These are phyloP conservation scores for Komagataella ulmi DNA, from an alignment of 805 yeast species.

Conservation along the genomic window DNA sequence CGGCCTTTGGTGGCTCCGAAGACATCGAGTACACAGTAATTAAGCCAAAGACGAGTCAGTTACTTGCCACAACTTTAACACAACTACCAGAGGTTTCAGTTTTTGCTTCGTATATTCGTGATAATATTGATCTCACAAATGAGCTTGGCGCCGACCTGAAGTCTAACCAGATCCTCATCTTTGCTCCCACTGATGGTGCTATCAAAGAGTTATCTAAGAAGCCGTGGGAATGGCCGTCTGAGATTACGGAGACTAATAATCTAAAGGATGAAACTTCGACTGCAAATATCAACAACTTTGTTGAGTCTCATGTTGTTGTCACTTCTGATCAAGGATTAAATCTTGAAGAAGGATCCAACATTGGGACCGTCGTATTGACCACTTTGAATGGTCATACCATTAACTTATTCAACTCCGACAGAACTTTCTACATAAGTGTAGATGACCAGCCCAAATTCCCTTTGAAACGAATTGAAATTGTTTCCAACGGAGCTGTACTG, in stretches of 20 bases:
- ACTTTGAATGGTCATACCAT: constrained; percentile 22
- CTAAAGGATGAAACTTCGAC: constrained; percentile 33
- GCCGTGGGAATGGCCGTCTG: constrained; percentile 75
- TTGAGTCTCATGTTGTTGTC: constrained; percentile 47
- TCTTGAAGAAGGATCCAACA: constrained; percentile 4
- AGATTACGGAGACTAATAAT: constrained; percentile 24
- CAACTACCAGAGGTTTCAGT: constrained; percentile 34
- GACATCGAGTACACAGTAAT: constrained; percentile 3
- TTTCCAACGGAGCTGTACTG: constrained; percentile 32
- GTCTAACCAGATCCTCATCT: constrained; percentile 26
- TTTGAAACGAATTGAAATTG: constrained; percentile 20
- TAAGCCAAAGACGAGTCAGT: constrained; percentile 12
- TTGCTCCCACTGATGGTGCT: constrained; percentile 64
- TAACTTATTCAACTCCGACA: constrained; percentile 21
- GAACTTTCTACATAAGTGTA: constrained; percentile 18
- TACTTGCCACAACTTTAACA: constrained; percentile 24
- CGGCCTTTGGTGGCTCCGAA: background rate
- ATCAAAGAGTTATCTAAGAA: constrained; percentile 34
- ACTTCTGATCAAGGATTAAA: constrained; percentile 3
- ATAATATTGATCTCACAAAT: constrained; percentile 32
- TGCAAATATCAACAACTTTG: constrained; percentile 41
- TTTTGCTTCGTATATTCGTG: constrained; percentile 62
- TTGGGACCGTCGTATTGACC: constrained; percentile 16
- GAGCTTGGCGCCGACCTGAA: constrained; percentile 24
- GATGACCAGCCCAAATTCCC: constrained; percentile 14